Conservation (phyloP, 2,329 filamentous ascomycete species). For the Cercospora nicotianae region DNA sequence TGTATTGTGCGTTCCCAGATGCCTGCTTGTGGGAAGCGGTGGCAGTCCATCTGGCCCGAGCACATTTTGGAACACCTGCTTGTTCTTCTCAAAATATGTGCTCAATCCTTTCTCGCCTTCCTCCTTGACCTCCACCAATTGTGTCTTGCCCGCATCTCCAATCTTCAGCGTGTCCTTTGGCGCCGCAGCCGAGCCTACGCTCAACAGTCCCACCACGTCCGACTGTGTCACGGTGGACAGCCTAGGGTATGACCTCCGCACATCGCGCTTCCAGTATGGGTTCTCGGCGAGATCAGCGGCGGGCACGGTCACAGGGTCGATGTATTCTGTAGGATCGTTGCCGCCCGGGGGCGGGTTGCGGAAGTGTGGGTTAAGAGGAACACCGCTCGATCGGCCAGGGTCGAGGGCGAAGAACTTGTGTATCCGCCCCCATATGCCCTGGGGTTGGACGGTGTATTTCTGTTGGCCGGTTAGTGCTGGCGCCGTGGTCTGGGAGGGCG, state of each 20-base stretch:
- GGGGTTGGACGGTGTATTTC: constrained; percentile 96
- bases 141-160: constrained; percentile 69
- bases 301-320: constrained; percentile 80
- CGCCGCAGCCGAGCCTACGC: constrained; percentile 74
- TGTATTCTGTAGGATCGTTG: constrained; percentile 68
- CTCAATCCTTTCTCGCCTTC: constrained; percentile 73
- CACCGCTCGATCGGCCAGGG: constrained; percentile 82
- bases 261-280: constrained; percentile 94
- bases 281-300: constrained; percentile 87
- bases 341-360: constrained; percentile 80
- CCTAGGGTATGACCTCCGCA: constrained; percentile 76
- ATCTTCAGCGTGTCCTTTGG: constrained; percentile 75
- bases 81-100: constrained; percentile 69
- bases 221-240: constrained; percentile 78
- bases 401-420: constrained; percentile 79
- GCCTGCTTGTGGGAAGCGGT: constrained; percentile 76
- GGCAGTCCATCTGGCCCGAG: constrained; percentile 78
- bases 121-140: constrained; percentile 74
- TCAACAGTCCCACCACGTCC: constrained; percentile 81
- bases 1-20: constrained; percentile 38
- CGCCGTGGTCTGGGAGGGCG: not conserved
- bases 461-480: constrained; percentile 42
- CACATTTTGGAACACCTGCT: constrained; percentile 55
- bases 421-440: constrained; percentile 81
- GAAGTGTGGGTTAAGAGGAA: constrained; percentile 90